Conservation (phyloP, 495 filamentous ascomycete species). For the Penicillium manginii region DNA sequence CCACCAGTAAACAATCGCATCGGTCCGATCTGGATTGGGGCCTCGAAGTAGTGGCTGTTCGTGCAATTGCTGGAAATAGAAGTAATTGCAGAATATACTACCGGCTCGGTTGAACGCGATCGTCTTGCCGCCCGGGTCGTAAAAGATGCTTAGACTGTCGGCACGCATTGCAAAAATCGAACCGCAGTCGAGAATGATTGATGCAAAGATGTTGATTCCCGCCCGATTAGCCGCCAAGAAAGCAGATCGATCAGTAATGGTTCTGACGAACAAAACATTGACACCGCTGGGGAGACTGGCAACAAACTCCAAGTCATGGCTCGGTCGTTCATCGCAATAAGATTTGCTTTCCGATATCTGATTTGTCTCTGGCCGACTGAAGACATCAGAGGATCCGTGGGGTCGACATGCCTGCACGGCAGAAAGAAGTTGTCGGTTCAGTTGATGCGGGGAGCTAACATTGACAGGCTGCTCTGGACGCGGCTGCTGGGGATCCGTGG, state of each 20-base stretch:
- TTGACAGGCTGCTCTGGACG: conserved; percentile 42
- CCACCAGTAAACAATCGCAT: conserved; percentile 88
- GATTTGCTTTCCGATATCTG: conserved; percentile 81
- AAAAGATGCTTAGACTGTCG: conserved; percentile 79
- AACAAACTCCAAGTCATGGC: conserved; percentile 77
- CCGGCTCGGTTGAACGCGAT: conserved; percentile 92
- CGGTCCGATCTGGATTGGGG: conserved; percentile 49
- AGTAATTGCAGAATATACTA: conserved; percentile 90
- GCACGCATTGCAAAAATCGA: conserved; percentile 67
- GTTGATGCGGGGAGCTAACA: conserved; percentile 52
- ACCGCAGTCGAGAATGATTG: conserved; percentile 69
- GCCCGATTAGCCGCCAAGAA: conserved; percentile 67
- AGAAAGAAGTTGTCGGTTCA: conserved; percentile 67
- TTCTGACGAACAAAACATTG: conserved; percentile 69
- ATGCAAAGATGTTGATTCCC: conserved; percentile 71
- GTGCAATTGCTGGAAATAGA: conserved; percentile 85
- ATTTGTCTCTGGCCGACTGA: conserved; percentile 69
- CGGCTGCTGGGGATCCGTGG: conserved; percentile 42
- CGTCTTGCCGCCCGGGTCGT: conserved; percentile 73
- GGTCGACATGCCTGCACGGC: conserved; percentile 82
- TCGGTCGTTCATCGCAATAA: conserved; percentile 84
- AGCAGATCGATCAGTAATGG: conserved; percentile 48
- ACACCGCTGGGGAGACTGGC: conserved; percentile 72
- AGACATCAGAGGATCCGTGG: conserved; percentile 72
- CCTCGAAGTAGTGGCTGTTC: conserved; percentile 46